Conservation (phyloP, 306 rosid species). For the Lagenaria siceraria region DNA sequence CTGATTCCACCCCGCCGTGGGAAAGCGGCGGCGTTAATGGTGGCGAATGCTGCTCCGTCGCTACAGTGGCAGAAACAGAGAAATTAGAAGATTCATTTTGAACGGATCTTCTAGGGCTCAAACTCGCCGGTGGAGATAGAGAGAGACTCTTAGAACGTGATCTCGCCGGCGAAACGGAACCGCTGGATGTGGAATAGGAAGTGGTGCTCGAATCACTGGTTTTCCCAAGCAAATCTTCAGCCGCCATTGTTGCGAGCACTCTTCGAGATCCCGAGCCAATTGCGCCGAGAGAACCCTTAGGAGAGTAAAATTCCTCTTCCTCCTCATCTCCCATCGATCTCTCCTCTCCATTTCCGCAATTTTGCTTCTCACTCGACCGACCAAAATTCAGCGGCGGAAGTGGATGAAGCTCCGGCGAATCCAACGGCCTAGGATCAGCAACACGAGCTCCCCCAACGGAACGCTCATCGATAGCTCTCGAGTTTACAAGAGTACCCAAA, state of each 20-base stretch:
- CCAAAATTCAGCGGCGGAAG: slow-evolving; percentile 35
- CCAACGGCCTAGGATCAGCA: slow-evolving; percentile 22
- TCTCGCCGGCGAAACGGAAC: slow-evolving; percentile 47
- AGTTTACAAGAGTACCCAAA: slow-evolving; percentile 68
- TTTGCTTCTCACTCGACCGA: slow-evolving; percentile 10
- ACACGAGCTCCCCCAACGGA: slow-evolving; percentile 14
- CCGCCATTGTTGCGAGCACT: slow-evolving; percentile 21
- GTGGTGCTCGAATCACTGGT: slow-evolving; percentile 34
- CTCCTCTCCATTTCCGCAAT: slow-evolving; percentile 11
- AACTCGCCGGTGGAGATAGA: slow-evolving; percentile 24
- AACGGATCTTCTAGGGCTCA: slow-evolving; percentile 18
- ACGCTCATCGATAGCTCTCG: slow-evolving; percentile 43
- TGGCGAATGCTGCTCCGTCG: neutral
- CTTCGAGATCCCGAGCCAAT: slow-evolving; percentile 65
- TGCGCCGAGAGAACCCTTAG: slow-evolving; percentile 56
- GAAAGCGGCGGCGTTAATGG: neutral
- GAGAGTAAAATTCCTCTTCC: slow-evolving; percentile 82
- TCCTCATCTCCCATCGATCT: slow-evolving; percentile 29
- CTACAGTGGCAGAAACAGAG: slow-evolving; percentile 1
- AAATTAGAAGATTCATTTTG: neutral
- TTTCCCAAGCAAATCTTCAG: slow-evolving; percentile 11
- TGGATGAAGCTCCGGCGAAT: slow-evolving; percentile 46
- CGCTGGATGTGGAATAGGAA: slow-evolving; percentile 39
- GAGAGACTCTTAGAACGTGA: slow-evolving; percentile 46
- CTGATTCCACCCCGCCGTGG: neutral